These are phyloP conservation scores for Xylaria castorea DNA, from an alignment of 495 filamentous ascomycete species.

Conservation along the genomic window DNA sequence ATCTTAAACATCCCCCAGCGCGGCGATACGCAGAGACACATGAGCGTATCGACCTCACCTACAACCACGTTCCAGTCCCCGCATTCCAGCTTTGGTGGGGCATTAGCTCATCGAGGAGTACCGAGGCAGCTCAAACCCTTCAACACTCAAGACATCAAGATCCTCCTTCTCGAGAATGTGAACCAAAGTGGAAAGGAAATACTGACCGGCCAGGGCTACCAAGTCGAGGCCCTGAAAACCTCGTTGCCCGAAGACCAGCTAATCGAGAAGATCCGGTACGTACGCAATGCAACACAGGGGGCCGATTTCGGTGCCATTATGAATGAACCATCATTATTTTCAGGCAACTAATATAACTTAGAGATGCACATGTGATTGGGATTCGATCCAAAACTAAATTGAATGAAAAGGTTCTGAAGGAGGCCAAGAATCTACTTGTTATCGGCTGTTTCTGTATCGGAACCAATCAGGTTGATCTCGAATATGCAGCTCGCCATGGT, in stretches of 20 bases:
- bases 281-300: slow-evolving; percentile 13
- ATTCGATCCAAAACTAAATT: slow-evolving; percentile 98
- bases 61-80: slow-evolving; percentile 67
- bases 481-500: slow-evolving; percentile 88
- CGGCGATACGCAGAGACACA: slow-evolving; percentile 50
- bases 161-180: slow-evolving; percentile 93
- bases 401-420: slow-evolving; percentile 79
- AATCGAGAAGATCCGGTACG: slow-evolving; percentile 94
- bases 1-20: slow-evolving; percentile 28
- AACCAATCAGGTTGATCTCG: slow-evolving; percentile 96
- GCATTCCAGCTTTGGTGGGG: slow-evolving; percentile 56
- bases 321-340: slow-evolving; percentile 25
- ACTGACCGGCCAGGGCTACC: slow-evolving; percentile 85
- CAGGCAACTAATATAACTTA: slow-evolving; percentile 42
- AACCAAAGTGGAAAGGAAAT: slow-evolving; percentile 89
- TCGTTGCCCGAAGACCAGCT: slow-evolving; percentile 91
- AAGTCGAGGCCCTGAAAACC: slow-evolving; percentile 89
- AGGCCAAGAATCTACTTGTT: slow-evolving; percentile 93
- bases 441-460: slow-evolving; percentile 99
- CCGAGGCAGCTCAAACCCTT: slow-evolving; percentile 94
- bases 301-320: slow-evolving; percentile 15
- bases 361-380: slow-evolving; percentile 96
- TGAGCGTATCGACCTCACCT: slow-evolving; percentile 67
- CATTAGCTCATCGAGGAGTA: slow-evolving; percentile 32
- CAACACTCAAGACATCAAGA: slow-evolving; percentile 92